Conservation (phyloP, 352 stramenopile species). For the Elongisporangium undulatum region DNA sequence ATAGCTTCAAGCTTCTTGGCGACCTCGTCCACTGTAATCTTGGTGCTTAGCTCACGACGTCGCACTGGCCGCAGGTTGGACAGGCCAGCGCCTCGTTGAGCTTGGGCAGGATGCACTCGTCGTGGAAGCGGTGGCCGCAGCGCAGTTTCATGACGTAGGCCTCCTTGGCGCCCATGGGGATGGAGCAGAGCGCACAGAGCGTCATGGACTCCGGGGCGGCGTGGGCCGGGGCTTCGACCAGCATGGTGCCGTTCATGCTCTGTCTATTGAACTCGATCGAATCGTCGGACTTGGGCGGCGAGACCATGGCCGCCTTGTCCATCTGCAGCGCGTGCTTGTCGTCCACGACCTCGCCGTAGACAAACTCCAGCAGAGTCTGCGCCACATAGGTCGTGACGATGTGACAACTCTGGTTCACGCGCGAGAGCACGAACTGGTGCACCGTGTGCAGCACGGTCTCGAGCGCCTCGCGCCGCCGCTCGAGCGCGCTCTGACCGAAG, state of each 20-base stretch:
- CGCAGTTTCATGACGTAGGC: constrained; percentile 34
- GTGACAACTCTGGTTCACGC: constrained; percentile 31
- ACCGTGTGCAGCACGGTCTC: constrained; percentile 30
- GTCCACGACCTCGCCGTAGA: constrained; percentile 25
- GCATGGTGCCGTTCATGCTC: neutral
- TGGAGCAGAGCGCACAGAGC: constrained; percentile 16
- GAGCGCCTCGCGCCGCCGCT: constrained; percentile 28
- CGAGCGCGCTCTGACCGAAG: constrained; percentile 12
- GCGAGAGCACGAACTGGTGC: constrained; percentile 30
- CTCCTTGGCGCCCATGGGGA: constrained; percentile 13
- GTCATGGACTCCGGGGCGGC: neutral
- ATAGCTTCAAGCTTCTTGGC: neutral
- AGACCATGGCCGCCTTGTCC: neutral
- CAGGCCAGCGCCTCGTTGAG: constrained; percentile 54
- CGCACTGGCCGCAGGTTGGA: constrained; percentile 30
- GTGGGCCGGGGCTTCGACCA: neutral
- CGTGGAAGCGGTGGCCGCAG: constrained; percentile 69
- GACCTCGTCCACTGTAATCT: too few species aligned
- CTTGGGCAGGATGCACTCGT: constrained; percentile 58
- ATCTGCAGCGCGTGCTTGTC: constrained; percentile 5
- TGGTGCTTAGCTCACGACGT: neutral
- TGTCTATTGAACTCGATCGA: constrained; percentile 1
- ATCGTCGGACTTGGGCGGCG: neutral
- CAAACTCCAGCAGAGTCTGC: constrained; percentile 26
- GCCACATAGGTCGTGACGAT: constrained; percentile 22